Conservation (phyloP, 192 early-diverging fungal species). For the Kappamyces sp. region DNA sequence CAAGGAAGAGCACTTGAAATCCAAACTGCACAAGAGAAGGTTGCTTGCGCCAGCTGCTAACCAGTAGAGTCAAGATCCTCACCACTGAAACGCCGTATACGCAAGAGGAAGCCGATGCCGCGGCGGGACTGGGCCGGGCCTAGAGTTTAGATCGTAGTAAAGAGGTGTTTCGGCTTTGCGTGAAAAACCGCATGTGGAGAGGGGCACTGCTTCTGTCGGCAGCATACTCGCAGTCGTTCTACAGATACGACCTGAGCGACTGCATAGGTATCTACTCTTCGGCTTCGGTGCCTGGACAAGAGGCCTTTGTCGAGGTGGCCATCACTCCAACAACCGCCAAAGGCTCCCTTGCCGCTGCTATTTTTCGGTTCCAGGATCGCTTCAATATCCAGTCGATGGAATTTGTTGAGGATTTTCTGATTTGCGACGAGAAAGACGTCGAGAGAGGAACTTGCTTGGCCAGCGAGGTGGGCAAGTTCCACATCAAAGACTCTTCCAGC, state of each 20-base stretch:
- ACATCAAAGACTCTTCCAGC: not conserved
- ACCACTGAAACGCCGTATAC: slow-evolving; percentile 76
- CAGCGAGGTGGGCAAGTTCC: not conserved
- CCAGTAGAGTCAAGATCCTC: slow-evolving; percentile 66
- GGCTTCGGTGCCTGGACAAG: not conserved
- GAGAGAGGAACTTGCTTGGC: not conserved
- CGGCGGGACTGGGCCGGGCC: slow-evolving; percentile 26
- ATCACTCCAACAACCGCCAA: not conserved
- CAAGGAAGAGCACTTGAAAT: slow-evolving; percentile 60
- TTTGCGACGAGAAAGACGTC: not conserved
- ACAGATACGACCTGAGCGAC: too few relatives aligned
- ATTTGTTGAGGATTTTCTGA: not conserved
- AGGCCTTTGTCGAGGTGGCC: slow-evolving; percentile 3
- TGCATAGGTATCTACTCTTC: not conserved
- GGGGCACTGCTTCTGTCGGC: too few relatives aligned
- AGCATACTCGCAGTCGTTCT: too few relatives aligned
- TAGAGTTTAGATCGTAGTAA: too few relatives aligned
- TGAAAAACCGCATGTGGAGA: too few relatives aligned
- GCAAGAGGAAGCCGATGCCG: slow-evolving; percentile 70
- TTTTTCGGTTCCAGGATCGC: slow-evolving; percentile 15
- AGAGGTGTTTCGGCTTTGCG: too few relatives aligned
- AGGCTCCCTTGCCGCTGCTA: slow-evolving; percentile 4
- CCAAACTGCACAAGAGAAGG: slow-evolving; percentile 83
- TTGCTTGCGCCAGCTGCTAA: slow-evolving; percentile 6
- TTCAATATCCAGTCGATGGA: not conserved